Evolutionary conservation across 495 filamentous ascomycete genomes (phyloP).

Genomic region (Neurospora africana): DNA sequence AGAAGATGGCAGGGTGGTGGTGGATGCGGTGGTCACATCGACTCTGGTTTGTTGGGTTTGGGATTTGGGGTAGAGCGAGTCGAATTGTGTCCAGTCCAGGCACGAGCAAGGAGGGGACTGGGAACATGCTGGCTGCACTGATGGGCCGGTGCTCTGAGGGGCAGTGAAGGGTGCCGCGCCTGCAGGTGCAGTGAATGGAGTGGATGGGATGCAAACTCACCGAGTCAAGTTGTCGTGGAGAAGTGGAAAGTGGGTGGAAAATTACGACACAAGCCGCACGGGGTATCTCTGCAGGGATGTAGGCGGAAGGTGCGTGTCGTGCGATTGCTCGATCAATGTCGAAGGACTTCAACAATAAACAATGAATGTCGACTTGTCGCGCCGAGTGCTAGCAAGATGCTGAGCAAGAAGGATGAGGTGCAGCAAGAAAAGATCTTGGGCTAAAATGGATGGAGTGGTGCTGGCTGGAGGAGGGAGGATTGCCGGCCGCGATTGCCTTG

Average conservation of each 20-base stretch:
- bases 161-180: neutral
- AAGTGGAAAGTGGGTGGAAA: neutral
- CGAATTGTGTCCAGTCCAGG: neutral
- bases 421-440: conserved; percentile 1
- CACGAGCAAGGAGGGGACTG: neutral
- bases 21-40: neutral
- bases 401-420: conserved; percentile 10
- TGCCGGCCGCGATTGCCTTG: neutral
- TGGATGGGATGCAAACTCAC: neutral
- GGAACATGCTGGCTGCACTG: neutral
- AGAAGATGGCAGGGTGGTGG: neutral
- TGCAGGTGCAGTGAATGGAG: neutral
- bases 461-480: neutral
- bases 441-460: neutral
- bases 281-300: conserved; percentile 16
- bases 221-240: neutral
- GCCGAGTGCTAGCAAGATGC: neutral
- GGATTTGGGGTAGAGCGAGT: neutral
- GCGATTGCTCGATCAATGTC: neutral
- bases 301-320: neutral
- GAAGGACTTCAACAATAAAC: conserved; percentile 2
- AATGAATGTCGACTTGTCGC: neutral
- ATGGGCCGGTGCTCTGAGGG: neutral
- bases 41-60: neutral
- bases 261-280: conserved; percentile 2